Evolutionary conservation across 768 basidiomycete species (phyloP).

Genomic region (Artomyces pyxidatus): DNA sequence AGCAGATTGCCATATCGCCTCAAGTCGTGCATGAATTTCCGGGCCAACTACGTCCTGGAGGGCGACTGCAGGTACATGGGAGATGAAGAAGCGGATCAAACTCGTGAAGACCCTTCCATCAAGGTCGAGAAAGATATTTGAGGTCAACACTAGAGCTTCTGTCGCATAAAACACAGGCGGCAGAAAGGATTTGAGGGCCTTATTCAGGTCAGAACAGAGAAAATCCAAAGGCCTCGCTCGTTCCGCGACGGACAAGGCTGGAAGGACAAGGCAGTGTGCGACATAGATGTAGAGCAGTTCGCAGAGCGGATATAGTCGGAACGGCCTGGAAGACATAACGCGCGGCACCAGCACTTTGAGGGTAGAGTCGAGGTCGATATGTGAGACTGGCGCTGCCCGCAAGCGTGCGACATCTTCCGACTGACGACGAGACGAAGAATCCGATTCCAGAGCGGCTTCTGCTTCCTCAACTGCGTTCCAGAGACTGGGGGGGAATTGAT

Average conservation of each 20-base stretch:
- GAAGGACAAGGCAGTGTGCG: conserved; percentile 11
- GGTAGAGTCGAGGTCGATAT: neutral
- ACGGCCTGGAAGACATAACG: too few relatives aligned
- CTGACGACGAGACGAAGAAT: neutral
- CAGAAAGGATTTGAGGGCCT: conserved; percentile 31
- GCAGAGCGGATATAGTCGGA: neutral
- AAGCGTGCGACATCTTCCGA: neutral
- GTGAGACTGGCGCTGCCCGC: neutral
- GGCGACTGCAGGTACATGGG: conserved; percentile 12
- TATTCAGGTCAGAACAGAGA: conserved; percentile 23
- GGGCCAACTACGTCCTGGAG: conserved; percentile 23
- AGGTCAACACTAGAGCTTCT: conserved; percentile 15
- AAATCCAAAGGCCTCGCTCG: conserved; percentile 16
- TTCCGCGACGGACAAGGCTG: conserved; percentile 14
- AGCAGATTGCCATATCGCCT: conserved; percentile 18
- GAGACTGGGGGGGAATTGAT: conserved; percentile 6
- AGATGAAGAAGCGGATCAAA: conserved; percentile 32
- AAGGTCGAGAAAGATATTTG: conserved; percentile 31
- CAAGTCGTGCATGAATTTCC: conserved; percentile 18
- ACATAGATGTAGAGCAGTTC: conserved; percentile 9
- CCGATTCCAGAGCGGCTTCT: conserved; percentile 9
- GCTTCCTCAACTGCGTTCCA: conserved; percentile 16
- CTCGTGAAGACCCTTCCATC: conserved; percentile 46
- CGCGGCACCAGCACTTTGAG: neutral
- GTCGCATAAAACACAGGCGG: conserved; percentile 29